Base-by-base conservation (phyloP, 2,329 filamentous ascomycete species). In the Hymenoscyphus salicellus region DNA sequence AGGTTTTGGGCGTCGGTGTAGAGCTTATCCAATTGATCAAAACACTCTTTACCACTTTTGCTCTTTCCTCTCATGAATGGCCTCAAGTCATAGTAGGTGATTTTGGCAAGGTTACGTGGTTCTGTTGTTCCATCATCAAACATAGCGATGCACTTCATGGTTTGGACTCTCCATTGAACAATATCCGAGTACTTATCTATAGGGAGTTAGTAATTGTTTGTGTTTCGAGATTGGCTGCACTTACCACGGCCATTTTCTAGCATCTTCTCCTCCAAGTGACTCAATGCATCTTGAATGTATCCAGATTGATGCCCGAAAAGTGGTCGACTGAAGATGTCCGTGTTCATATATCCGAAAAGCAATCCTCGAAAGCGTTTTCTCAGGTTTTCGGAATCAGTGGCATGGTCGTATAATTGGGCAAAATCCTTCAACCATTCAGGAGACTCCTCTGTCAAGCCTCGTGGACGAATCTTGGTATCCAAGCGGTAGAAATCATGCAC, bases 101-200 rank as follows among this genome's bases (percentile, higher is more conserved):
- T 41, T 46, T 11, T 7, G 14, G 32, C 8, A 28, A 16, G 14
- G 5, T 36, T 20, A 5, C 23, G 2, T 8, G 28, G 4, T 49
- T 23, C 26, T 43, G 8, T 20, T 49, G 32, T 4, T 43, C 23
- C 26, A 11, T 20, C n/a, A 17, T 52, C 16, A 59, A 41, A 17
- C 32, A 11, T 17, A 7, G 23, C 10, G 55, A 56, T 11, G 23
- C 43, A 55, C 17, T 55, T 63, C 16, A 63, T 46, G n/a, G 41
- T 63, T 16, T 23, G 17, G 2, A 20, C 58, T 60, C 64, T 63
- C 66, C 66, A 65, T 20, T 63, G 56, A 3, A 58, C 28, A n/a
- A 64, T 38, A 3, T 68, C 63, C 3, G 49, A 4, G n/a, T 55
- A 33, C 7, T 59, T 36, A 17, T 36, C 57, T 43, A 41, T 16